Conservation (phyloP, 257 asterid species). For the Cordia subcordata region DNA sequence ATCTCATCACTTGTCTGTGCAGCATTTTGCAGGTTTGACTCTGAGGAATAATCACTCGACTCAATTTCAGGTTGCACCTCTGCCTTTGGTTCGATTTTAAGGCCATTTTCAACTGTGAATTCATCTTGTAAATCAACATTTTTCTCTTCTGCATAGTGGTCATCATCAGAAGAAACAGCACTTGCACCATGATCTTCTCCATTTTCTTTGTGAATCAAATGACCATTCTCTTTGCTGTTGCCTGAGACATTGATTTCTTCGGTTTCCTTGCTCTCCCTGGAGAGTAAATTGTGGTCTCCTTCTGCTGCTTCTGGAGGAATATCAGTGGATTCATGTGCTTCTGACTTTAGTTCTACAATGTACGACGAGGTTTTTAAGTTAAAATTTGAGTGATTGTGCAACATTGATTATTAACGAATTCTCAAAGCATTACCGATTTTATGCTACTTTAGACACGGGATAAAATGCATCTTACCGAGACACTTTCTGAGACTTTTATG, state of each 20-base stretch:
- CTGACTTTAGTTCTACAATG: slow-evolving; percentile 2
- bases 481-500: too few relatives aligned
- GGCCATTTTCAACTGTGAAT: slow-evolving; percentile 7
- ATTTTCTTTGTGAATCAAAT: background rate
- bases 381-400: background rate
- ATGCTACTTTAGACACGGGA: too few relatives aligned
- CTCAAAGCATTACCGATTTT: too few relatives aligned
- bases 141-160: slow-evolving; percentile 5
- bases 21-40: slow-evolving; percentile 15
- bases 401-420: too few relatives aligned
- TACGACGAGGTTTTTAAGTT: background rate
- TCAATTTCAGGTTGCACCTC: slow-evolving; percentile 17
- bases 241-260: slow-evolving; percentile 4
- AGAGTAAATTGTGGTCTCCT: slow-evolving; percentile 7
- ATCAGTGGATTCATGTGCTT: slow-evolving; percentile 13
- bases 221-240: slow-evolving; percentile 9
- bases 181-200: background rate
- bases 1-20: slow-evolving; percentile 16
- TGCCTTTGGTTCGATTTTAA: slow-evolving; percentile 2
- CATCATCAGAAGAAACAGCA: slow-evolving; percentile 1
- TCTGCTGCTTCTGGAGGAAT: slow-evolving; percentile 24
- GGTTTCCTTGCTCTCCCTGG: slow-evolving; percentile 13
- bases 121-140: slow-evolving; percentile 14
- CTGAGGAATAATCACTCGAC: slow-evolving; percentile 2
- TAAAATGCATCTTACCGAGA: too few relatives aligned